Evolutionary conservation across 1,139 yeast species (phyloP).

Genomic region (Kurtzmaniella quercitrusa): DNA sequence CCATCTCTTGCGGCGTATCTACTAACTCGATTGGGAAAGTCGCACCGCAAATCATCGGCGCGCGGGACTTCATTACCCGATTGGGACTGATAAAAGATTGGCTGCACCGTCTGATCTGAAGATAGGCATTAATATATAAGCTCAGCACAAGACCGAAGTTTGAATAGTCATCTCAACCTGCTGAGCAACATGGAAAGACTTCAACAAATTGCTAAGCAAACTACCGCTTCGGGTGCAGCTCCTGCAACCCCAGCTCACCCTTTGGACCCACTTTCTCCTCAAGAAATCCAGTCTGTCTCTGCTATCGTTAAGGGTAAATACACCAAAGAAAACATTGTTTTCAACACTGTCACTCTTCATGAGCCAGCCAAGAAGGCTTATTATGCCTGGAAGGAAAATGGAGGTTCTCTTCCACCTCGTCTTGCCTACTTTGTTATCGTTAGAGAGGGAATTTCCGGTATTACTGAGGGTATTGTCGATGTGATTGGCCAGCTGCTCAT

Average conservation of each 20-base stretch:
- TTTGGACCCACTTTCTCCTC: constrained; percentile 64
- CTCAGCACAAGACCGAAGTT: background rate
- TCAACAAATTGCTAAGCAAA: constrained; percentile 60
- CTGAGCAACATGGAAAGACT: constrained; percentile 54
- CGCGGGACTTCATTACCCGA: constrained; percentile 7
- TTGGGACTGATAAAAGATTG: constrained; percentile 8
- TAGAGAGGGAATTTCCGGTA: constrained; percentile 56
- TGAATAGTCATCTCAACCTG: too few species aligned
- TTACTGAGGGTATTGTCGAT: constrained; percentile 69
- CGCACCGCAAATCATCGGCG: constrained; percentile 5
- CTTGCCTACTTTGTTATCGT: constrained; percentile 63
- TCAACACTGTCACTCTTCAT: constrained; percentile 66
- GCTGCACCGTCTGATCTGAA: background rate
- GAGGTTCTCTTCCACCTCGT: constrained; percentile 63
- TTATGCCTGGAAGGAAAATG: constrained; percentile 61
- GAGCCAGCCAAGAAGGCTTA: constrained; percentile 66
- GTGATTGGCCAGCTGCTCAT: constrained; percentile 44
- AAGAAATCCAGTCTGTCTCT: constrained; percentile 44
- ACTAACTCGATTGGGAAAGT: constrained; percentile 9
- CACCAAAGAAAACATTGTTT: constrained; percentile 45
- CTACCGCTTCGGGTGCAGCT: constrained; percentile 53
- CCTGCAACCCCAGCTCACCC: constrained; percentile 62
- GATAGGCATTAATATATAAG: background rate
- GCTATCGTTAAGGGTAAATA: constrained; percentile 27
- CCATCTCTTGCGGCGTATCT: constrained; percentile 7